Evolutionary conservation across 768 basidiomycete genomes (phyloP).

Genomic region (Mycena kentingensis): DNA sequence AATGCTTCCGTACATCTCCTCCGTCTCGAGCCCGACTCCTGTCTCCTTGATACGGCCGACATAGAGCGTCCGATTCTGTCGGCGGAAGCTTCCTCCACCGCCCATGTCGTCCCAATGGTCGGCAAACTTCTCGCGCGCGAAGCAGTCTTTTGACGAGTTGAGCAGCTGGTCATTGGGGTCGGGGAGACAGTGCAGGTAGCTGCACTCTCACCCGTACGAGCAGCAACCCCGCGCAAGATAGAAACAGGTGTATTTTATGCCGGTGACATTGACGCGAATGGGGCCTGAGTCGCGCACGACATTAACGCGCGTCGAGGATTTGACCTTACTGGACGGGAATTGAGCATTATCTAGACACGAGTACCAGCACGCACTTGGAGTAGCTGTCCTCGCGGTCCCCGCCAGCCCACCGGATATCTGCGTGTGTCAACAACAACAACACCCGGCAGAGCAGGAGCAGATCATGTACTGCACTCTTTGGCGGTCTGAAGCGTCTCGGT

Average conservation of each 20-base stretch:
- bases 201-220: constrained; percentile 98
- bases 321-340: constrained; percentile 68
- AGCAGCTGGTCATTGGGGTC: constrained; percentile 68
- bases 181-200: constrained; percentile 90
- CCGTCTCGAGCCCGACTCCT: constrained; percentile 84
- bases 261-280: constrained; percentile 92
- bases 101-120: constrained; percentile 99
- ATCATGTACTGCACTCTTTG: constrained; percentile 88
- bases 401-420: constrained; percentile 99
- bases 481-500: constrained; percentile 88
- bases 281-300: constrained; percentile 88
- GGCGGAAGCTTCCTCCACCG: constrained; percentile 94
- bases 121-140: constrained; percentile 93
- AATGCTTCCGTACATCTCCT: constrained; percentile 88
- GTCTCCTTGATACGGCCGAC: constrained; percentile 94
- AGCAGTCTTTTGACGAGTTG: constrained; percentile 94
- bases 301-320: constrained; percentile 90
- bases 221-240: constrained; percentile 97
- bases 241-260: constrained; percentile 90
- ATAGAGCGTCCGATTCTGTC: constrained; percentile 93
- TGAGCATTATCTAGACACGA: constrained; percentile 1
- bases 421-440: constrained; percentile 18
- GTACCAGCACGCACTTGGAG: constrained; percentile 69
- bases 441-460: neutral
- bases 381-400: constrained; percentile 97